Base-by-base conservation (phyloP, 352 stramenopile species). In the Peronospora tabacina region DNA sequence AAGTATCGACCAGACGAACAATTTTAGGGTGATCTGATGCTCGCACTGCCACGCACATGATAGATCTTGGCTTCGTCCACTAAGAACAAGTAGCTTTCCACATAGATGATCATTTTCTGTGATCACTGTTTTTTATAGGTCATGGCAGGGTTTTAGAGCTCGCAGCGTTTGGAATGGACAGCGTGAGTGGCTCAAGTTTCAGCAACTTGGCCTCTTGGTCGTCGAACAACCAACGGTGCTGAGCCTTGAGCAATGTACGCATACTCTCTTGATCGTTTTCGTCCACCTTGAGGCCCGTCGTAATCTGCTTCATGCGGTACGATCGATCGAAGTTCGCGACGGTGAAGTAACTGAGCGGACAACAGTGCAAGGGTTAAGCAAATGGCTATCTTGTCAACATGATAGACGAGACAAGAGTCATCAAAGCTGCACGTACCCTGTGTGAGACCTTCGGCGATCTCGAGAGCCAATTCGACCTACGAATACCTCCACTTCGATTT, bases 401-500 rank as follows among this genome's bases (percentile, higher is more conserved):
- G 3, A 26, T 26, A 26, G 22, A 7, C 22, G 22, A 26, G 22
- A 5, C 28, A 12, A 32, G 11, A 12, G 28, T 32, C 5, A 12
- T 12, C 11, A 12, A 6, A n/a, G 10, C 13, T 0, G 7, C 7
- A 44, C 55, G 40, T 30, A 81, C 53, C 74, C 75, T 17, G 72
- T 83, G 58, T 87, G 75, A 3, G 75, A 87, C 49, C 66, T 75
- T 33, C 70, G 70, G 5, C 64, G 67, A 36, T 72, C 61, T 13
- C 52, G 58, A 5, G 64, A 76, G 38, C 66, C 66, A 11, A 80
- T 80, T 22, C 63, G 70, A 24, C 63, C 70, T 5, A 87, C 69
- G 41, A 85, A 85, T 42, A 87, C 72, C 44, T 87, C 72, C 17
- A 85, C 75, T 53, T 87, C 75, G n/a, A 87, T 70, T 52, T 86